phyloP scores from a whole-genome alignment of 176 grass and related monocot genomes.

The Ensete ventricosum region DNA sequence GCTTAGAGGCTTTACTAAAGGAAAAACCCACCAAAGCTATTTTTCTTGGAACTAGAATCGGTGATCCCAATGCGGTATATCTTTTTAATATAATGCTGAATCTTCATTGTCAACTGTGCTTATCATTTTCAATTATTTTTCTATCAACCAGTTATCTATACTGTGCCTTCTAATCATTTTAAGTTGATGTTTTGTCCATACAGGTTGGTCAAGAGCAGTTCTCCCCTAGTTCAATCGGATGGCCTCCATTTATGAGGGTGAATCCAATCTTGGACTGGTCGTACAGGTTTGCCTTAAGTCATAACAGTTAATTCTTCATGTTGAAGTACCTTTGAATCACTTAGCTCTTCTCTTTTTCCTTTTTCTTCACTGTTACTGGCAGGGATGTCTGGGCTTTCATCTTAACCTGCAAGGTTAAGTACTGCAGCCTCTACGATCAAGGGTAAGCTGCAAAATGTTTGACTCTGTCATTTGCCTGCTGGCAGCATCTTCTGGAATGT shows the following conservation, averaged over 20 bases:
- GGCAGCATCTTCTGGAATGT: not conserved
- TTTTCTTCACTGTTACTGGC: constrained; percentile 30
- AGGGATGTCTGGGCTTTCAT: constrained; percentile 99
- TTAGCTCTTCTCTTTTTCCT: not conserved
- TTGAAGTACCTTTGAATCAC: constrained; percentile 10
- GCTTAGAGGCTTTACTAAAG: constrained; percentile 66
- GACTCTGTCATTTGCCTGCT: not conserved
- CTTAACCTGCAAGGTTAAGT: constrained; percentile 85
- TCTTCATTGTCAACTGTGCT: not conserved
- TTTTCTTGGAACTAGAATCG: constrained; percentile 98
- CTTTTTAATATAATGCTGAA: constrained; percentile 13
- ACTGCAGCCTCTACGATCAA: constrained; percentile 94
- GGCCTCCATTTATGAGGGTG: constrained; percentile 99
- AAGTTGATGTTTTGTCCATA: constrained; percentile 24
- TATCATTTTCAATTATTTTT: not conserved
- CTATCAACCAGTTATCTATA: not conserved
- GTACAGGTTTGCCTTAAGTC: constrained; percentile 47
- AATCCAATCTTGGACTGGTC: constrained; percentile 99
- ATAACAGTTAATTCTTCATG: not conserved
- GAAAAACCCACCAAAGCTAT: constrained; percentile 91
- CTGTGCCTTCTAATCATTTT: not conserved
- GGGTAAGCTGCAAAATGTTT: constrained; percentile 40
- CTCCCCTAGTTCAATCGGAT: constrained; percentile 90
- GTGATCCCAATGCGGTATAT: constrained; percentile 93
- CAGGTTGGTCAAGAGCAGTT: constrained; percentile 99